A percentile compares a stretch with the other conserved stretches of the same genome.
Conservation (phyloP, 495 filamentous ascomycete genomes). For the Oidiodendron maius region DNA sequence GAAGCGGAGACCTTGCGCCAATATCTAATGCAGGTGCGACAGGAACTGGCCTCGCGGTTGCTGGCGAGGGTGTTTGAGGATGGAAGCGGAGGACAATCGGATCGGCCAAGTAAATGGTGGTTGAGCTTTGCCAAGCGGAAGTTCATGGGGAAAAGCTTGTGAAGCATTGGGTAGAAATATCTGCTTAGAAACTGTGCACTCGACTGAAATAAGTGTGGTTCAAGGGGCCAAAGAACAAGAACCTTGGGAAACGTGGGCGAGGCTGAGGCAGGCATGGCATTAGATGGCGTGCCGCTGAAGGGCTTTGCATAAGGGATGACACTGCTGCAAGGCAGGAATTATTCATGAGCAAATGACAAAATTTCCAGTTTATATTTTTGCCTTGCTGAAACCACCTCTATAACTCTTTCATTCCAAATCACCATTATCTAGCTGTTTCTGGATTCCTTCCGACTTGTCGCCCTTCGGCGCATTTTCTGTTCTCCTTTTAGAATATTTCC, state of each 20-base stretch:
- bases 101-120: slow-evolving; percentile 95
- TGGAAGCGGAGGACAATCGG: slow-evolving; percentile 36
- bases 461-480: slow-evolving; percentile 20
- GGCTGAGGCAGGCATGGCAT: no score
- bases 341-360: no score
- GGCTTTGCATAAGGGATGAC: no score
- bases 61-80: slow-evolving; percentile 83
- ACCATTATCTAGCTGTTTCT: not conserved
- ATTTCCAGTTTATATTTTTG: no score
- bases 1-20: slow-evolving; percentile 81
- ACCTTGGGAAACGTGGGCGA: no score
- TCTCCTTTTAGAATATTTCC: slow-evolving; percentile 54
- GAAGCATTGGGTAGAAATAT: slow-evolving; percentile 15
- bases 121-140: slow-evolving; percentile 96
- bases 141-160: slow-evolving; percentile 96
- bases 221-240: no score
- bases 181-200: no score
- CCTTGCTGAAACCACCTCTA: not conserved
- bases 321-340: no score
- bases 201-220: no score
- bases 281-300: no score
- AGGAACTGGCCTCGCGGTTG: slow-evolving; percentile 79
- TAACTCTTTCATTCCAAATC: not conserved
- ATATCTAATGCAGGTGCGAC: slow-evolving; percentile 87
- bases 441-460: not conserved